phyloP scores from a whole-genome alignment of 2,329 filamentous ascomycete genomes.

The Zalaria sp. region DNA sequence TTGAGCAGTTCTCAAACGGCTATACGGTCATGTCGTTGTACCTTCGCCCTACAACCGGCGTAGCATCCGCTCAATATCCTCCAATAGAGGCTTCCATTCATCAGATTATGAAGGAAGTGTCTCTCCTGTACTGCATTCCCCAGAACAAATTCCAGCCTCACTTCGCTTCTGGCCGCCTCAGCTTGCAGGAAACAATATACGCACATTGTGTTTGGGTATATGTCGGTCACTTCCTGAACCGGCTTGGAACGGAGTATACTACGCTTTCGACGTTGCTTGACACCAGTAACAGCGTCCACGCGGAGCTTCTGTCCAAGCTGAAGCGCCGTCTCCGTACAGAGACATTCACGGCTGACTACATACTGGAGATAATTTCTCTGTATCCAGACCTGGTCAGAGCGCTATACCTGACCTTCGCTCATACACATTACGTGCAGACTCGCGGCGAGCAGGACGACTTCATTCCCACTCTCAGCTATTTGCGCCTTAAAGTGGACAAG shows the following conservation, averaged over 20 bases:
- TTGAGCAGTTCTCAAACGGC: constrained; percentile 88
- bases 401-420: constrained; percentile 84
- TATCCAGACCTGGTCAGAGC: constrained; percentile 79
- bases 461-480: constrained; percentile 54
- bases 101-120: constrained; percentile 98
- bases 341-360: constrained; percentile 97
- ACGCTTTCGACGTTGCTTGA: constrained; percentile 74
- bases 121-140: constrained; percentile 90
- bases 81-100: constrained; percentile 90
- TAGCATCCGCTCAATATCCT: constrained; percentile 45
- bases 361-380: constrained; percentile 86
- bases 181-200: constrained; percentile 92
- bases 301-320: constrained; percentile 78
- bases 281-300: constrained; percentile 66
- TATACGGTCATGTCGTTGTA: constrained; percentile 96
- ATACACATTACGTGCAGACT: constrained; percentile 62
- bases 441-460: constrained; percentile 52
- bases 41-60: constrained; percentile 55
- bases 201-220: constrained; percentile 97
- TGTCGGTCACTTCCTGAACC: constrained; percentile 94
- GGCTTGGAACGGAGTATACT: constrained; percentile 75
- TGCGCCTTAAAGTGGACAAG: constrained; percentile 52
- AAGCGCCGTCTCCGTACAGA: constrained; percentile 92
- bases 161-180: constrained; percentile 75
- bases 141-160: constrained; percentile 91